Conservation (phyloP, 148 eudicot genomes). For the Heliamphora exappendiculata region DNA sequence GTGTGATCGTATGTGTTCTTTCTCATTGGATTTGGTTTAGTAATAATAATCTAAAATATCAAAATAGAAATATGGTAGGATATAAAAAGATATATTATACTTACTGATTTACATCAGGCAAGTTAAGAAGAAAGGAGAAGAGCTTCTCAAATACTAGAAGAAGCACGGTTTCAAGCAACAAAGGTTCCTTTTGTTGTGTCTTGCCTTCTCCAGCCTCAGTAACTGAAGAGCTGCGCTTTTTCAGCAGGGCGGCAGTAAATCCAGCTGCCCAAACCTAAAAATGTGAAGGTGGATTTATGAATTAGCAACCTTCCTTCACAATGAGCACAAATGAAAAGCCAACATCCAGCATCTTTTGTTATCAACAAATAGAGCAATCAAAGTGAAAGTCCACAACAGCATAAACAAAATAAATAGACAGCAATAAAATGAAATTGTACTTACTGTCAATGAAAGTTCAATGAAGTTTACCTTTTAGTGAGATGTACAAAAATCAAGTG, state of each 20-base stretch:
- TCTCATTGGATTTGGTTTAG: too few species aligned
- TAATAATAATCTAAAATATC: background rate
- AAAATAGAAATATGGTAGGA: background rate
- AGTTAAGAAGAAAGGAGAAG: slow-evolving; percentile 53
- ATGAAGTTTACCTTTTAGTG: background rate
- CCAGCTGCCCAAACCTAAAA: slow-evolving; percentile 97
- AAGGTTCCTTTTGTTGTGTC: slow-evolving; percentile 36
- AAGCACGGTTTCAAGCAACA: slow-evolving; percentile 39
- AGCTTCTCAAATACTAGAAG: slow-evolving; percentile 57
- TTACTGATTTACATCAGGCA: slow-evolving; percentile 65
- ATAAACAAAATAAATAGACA: background rate
- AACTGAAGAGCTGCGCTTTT: slow-evolving; percentile 60
- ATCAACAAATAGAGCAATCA: background rate
- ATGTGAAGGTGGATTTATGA: background rate
- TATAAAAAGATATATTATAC: slow-evolving; percentile 26
- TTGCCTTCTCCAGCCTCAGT: slow-evolving; percentile 30
- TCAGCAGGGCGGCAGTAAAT: slow-evolving; percentile 75
- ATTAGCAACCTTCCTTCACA: background rate
- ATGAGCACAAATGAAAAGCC: background rate
- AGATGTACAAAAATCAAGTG: background rate
- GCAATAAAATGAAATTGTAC: background rate
- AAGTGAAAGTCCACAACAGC: background rate
- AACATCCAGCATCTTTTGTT: background rate
- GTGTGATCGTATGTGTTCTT: too few species aligned
- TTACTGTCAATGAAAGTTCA: background rate